Evolutionary conservation across 805 yeast species (phyloP).

Genomic region (Starmerella stellata): DNA sequence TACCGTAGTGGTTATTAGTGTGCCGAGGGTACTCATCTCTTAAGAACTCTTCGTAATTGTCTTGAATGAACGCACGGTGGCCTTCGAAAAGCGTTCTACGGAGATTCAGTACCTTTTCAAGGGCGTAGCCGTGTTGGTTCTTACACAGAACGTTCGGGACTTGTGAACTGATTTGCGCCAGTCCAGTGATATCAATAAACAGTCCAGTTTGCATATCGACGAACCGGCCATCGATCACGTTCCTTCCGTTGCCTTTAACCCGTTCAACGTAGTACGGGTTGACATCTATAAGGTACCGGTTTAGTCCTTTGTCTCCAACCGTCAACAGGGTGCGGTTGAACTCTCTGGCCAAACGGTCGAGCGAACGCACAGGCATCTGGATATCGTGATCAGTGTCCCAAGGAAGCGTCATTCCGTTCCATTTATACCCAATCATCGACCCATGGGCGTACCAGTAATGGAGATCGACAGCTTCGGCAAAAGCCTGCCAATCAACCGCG

Average conservation of each 20-base stretch:
- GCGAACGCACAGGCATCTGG: conserved; percentile 34
- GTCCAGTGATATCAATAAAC: conserved; percentile 42
- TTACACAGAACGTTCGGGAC: background rate
- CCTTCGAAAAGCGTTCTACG: conserved; percentile 40
- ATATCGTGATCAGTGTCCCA: conserved; percentile 37
- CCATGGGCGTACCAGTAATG: conserved; percentile 35
- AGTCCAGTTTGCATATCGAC: conserved; percentile 44
- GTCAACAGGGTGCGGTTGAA: conserved; percentile 33
- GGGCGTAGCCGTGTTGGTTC: background rate
- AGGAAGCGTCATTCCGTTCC: conserved; percentile 34
- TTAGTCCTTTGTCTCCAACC: conserved; percentile 30
- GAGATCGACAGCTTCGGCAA: conserved; percentile 29
- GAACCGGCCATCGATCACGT: conserved; percentile 37
- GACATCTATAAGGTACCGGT: conserved; percentile 33
- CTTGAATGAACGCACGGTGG: conserved; percentile 30
- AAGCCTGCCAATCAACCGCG: conserved; percentile 34
- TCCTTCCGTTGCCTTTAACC: conserved; percentile 31
- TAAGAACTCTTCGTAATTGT: conserved; percentile 23
- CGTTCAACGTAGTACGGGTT: conserved; percentile 34
- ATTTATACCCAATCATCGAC: conserved; percentile 32
- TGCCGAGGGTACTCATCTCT: conserved; percentile 1
- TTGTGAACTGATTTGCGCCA: conserved; percentile 23
- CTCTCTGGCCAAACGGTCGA: conserved; percentile 30
- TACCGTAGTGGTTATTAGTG: too few species aligned
- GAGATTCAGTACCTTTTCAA: background rate